These are phyloP conservation scores for Celoporthe dispersa DNA, from an alignment of 2,329 filamentous ascomycete genomes.

Conservation along the genomic window DNA sequence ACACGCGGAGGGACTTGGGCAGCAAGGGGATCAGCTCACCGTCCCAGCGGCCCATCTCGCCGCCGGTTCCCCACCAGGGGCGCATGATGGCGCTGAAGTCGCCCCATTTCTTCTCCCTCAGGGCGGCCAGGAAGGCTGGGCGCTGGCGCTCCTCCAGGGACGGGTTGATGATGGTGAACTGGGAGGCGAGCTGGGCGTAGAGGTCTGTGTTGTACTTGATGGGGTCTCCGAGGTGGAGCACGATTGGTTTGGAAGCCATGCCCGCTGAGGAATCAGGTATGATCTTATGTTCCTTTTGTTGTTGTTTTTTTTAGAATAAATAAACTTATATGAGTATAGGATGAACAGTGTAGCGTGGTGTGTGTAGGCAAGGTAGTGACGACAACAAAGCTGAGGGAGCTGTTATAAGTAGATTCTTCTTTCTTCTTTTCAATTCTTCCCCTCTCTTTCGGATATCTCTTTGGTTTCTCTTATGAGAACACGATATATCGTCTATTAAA, in stretches of 20 bases:
- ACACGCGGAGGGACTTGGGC: constrained; percentile 59
- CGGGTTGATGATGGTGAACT: constrained; percentile 42
- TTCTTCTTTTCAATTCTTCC: background rate
- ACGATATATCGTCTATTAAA: background rate
- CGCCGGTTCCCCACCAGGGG: constrained; percentile 67
- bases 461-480: background rate
- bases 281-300: no score
- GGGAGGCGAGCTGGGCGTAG: constrained; percentile 37
- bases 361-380: background rate
- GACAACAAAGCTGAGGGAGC: background rate
- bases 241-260: constrained; percentile 31
- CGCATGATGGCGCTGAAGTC: constrained; percentile 53
- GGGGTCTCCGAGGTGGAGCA: constrained; percentile 41
- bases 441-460: background rate
- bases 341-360: no score
- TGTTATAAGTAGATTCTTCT: no score
- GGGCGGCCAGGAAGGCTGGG: constrained; percentile 42
- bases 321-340: no score
- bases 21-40: constrained; percentile 59
- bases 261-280: no score
- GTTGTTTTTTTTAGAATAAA: no score
- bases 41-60: constrained; percentile 69
- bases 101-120: constrained; percentile 46
- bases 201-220: constrained; percentile 39
- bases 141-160: constrained; percentile 44